Conservation (phyloP, 331 rosid species). For the Malus hybrid region DNA sequence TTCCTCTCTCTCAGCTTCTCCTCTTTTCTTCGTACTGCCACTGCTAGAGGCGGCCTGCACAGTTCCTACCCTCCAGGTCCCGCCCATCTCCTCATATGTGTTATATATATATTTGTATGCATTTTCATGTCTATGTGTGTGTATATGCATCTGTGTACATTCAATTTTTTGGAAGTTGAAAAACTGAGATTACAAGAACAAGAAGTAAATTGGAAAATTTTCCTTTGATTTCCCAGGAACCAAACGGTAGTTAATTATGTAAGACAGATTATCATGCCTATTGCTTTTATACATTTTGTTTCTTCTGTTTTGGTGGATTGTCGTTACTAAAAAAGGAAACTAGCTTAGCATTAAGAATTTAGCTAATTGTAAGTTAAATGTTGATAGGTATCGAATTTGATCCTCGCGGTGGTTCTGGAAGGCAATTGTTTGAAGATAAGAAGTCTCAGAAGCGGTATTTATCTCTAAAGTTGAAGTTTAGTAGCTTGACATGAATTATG, state of each 20-base stretch:
- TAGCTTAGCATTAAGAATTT: not conserved
- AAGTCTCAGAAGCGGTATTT: conserved; percentile 34
- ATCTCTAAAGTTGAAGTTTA: not conserved
- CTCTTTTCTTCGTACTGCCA: conserved; percentile 19
- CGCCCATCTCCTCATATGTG: not conserved
- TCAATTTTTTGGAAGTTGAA: not conserved
- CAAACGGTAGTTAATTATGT: not conserved
- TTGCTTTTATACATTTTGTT: not conserved
- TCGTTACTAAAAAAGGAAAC: not conserved
- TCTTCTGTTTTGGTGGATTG: not conserved
- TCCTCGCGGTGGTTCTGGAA: conserved; percentile 28
- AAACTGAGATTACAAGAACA: not conserved
- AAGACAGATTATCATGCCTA: not conserved
- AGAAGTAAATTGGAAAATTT: not conserved
- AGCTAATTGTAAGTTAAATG: conserved; percentile 4
- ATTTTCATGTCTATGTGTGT: not conserved
- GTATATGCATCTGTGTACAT: not conserved
- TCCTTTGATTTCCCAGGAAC: not conserved
- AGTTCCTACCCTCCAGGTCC: conserved; percentile 40
- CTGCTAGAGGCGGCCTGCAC: conserved; percentile 43
- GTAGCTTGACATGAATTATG: not conserved
- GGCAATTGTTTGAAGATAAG: conserved; percentile 45
- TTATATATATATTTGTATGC: not conserved
- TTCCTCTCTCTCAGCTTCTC: conserved; percentile 29
- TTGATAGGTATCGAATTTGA: conserved; percentile 22